Percentiles rank a stretch among this genome's conserved stretches.
Conservation (phyloP, 306 rosid genomes). For the Glycine latifolia region DNA sequence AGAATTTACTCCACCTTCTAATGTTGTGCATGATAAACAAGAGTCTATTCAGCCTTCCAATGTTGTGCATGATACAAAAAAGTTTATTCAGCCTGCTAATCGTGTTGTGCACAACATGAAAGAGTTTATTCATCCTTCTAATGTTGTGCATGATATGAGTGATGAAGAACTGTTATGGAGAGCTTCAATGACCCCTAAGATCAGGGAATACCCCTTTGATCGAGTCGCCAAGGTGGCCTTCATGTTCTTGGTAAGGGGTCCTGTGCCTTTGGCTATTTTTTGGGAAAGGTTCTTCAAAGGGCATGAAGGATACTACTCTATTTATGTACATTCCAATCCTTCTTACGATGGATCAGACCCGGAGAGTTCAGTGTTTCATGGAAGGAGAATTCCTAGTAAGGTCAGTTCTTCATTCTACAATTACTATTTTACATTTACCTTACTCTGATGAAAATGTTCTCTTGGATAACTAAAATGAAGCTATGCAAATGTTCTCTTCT, state of each 20-base stretch:
- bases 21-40: background rate
- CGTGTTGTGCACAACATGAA: background rate
- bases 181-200: slow-evolving; percentile 72
- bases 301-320: slow-evolving; percentile 65
- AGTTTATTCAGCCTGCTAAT: slow-evolving; percentile 53
- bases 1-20: slow-evolving; percentile 27
- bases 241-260: slow-evolving; percentile 75
- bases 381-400: slow-evolving; percentile 82
- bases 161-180: slow-evolving; percentile 78
- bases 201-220: slow-evolving; percentile 53
- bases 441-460: background rate
- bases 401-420: slow-evolving; percentile 55
- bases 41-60: slow-evolving; percentile 49
- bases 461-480: background rate
- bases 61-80: slow-evolving; percentile 14
- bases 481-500: no score
- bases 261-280: slow-evolving; percentile 64
- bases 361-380: slow-evolving; percentile 60
- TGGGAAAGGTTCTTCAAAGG: slow-evolving; percentile 83
- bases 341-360: slow-evolving; percentile 62
- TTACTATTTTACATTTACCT: background rate
- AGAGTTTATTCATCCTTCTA: slow-evolving; percentile 56
- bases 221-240: slow-evolving; percentile 81
- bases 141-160: slow-evolving; percentile 60
- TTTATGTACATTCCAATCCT: slow-evolving; percentile 82